Base-by-base conservation (phyloP, 2,329 filamentous ascomycete genomes). In the Verticillium longisporum region DNA sequence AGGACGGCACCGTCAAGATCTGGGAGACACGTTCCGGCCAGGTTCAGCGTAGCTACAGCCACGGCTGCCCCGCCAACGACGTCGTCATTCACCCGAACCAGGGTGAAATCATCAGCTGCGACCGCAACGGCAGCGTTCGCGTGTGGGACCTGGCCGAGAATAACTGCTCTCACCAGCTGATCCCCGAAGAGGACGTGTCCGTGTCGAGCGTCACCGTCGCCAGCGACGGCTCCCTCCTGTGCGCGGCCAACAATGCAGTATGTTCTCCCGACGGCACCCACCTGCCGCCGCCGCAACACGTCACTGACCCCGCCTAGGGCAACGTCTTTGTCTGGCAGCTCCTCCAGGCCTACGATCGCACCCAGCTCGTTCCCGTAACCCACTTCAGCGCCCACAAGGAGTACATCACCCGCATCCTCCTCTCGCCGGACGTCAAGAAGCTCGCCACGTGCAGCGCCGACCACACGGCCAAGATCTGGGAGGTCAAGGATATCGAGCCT, bases 21-120 rank as follows among this genome's bases (percentile, higher is more conserved):
- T 97, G 93, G 93, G 94, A 97, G 73, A 97, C 92, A 5, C 82
- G 93, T 56, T 90, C 84, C 13, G 94, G 91, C 55, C 88, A 84
- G 61, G 87, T 98, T 60, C 95, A 99, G 77, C 86, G 95, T 60
- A 97, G 94, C 76, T 99, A 99, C 74, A 88, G 85, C 67, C 95
- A 99, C 73, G 90, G 89, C 60, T 88, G 87, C 37, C 88, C 95
- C 0, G 95, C 94, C 59, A 99, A 97, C 71, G 95, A 99, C 74
- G 95, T 99, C 9, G 95, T 98, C n/a, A 99, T 99, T 61, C 95
- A 99, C 74, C 95, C 95, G 0, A 99, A 99, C 72, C 95, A 99
- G 78, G 95, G 94, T 63, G 95, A 99, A 78, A 89, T 99, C 64
- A 97, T 99, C 71, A 96, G 91, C 73, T 97, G 94, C 73, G 95